Conservation (phyloP, 2,329 filamentous ascomycete species). For the Sclerotinia sclerotiorum region DNA sequence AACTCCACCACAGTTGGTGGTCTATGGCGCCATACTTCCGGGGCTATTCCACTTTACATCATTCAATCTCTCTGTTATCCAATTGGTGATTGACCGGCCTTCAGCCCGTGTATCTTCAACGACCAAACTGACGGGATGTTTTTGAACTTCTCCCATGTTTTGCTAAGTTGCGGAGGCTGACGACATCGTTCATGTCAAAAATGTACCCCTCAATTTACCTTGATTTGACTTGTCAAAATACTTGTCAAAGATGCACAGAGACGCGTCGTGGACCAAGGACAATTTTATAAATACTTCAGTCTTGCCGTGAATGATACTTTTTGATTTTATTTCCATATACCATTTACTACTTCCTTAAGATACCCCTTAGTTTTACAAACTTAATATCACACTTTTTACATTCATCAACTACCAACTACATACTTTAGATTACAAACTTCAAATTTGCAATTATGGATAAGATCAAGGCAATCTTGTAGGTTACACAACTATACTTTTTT, state of each 20-base stretch:
- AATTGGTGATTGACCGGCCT: background rate
- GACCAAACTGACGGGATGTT: background rate
- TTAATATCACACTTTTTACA: constrained; percentile 7
- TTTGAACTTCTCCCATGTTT: background rate
- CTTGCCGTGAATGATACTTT: background rate
- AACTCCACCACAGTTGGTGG: constrained; percentile 6
- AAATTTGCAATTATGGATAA: constrained; percentile 38
- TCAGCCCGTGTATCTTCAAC: background rate
- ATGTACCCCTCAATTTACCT: constrained; percentile 21
- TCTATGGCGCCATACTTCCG: constrained; percentile 2
- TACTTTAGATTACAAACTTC: background rate
- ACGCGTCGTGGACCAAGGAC: background rate
- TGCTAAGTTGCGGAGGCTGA: constrained; percentile 13
- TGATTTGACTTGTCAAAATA: constrained; percentile 6
- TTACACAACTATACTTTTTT: background rate
- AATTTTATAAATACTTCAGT: constrained; percentile 11
- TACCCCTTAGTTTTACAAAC: constrained; percentile 14
- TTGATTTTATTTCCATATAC: background rate
- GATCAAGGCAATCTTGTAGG: constrained; percentile 40
- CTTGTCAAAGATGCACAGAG: background rate
- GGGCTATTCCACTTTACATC: constrained; percentile 4
- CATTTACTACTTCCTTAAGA: constrained; percentile 17
- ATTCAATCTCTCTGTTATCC: background rate
- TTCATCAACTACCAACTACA: background rate
- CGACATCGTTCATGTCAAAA: constrained; percentile 16